Evolutionary conservation across 345 rosid genomes (phyloP).

Genomic region (Pistacia vera): DNA sequence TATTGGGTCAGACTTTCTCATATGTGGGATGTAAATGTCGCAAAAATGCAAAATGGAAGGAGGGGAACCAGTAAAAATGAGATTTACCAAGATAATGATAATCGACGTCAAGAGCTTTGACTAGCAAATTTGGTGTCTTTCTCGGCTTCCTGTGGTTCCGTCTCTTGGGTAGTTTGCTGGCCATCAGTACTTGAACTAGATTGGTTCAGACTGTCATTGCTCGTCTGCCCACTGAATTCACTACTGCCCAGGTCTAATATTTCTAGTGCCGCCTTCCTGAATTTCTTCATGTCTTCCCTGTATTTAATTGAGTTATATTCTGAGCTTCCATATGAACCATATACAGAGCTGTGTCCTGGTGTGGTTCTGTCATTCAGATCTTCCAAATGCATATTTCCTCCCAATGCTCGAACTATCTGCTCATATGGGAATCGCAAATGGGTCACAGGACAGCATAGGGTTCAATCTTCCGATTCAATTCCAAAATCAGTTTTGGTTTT

Average conservation of each 20-base stretch:
- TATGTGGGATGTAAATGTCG: background rate
- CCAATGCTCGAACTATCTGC: constrained; percentile 84
- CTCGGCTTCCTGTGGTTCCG: constrained; percentile 32
- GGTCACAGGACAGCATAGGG: constrained; percentile 5
- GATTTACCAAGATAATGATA: background rate
- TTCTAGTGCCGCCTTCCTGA: constrained; percentile 70
- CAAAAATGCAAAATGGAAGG: background rate
- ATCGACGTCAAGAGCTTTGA: constrained; percentile 11
- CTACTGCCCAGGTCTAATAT: constrained; percentile 56
- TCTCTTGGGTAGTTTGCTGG: constrained; percentile 47
- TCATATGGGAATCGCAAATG: background rate
- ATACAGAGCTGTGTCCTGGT: constrained; percentile 52
- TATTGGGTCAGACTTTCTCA: background rate
- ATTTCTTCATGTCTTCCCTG: constrained; percentile 66
- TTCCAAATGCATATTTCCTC: constrained; percentile 64
- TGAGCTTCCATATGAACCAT: constrained; percentile 51
- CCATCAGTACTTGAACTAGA: constrained; percentile 72
- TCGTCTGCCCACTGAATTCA: constrained; percentile 52
- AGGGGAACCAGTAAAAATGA: constrained; percentile 3
- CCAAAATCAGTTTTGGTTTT: background rate
- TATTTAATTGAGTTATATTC: constrained; percentile 66
- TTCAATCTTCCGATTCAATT: background rate
- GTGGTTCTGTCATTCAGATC: constrained; percentile 60
- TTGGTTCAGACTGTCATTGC: constrained; percentile 49
- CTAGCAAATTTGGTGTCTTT: constrained; percentile 19